phyloP scores from a whole-genome alignment of 257 asterid species.

The Capsicum pubescens region DNA sequence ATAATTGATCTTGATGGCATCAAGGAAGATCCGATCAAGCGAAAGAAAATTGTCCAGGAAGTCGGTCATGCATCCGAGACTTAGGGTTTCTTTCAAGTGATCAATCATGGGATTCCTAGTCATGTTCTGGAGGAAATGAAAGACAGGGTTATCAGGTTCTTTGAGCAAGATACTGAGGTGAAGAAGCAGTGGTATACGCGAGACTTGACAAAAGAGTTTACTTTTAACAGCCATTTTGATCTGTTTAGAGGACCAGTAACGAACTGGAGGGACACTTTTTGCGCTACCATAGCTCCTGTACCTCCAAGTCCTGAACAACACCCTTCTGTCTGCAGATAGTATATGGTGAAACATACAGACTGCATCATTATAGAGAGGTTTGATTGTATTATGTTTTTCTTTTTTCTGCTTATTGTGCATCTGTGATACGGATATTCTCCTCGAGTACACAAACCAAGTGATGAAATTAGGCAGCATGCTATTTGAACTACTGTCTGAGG shows the following conservation, averaged over 20 bases:
- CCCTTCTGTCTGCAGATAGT: conserved; percentile 5
- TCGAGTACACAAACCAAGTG: conserved; percentile 34
- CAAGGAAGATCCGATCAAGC: neutral
- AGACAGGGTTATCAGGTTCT: conserved; percentile 17
- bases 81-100: conserved; percentile 34
- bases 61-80: neutral
- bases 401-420: neutral
- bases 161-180: conserved; percentile 29
- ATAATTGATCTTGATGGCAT: conserved; percentile 10
- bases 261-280: conserved; percentile 29
- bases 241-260: conserved; percentile 25
- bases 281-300: neutral
- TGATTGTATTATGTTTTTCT: too few relatives aligned
- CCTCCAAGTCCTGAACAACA: neutral
- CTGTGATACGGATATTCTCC: conserved; percentile 28
- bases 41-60: conserved; percentile 17
- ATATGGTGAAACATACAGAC: neutral
- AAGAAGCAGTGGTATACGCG: conserved; percentile 22
- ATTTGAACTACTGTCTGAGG: conserved; percentile 37
- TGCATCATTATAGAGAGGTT: too few relatives aligned
- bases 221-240: neutral
- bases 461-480: conserved; percentile 23
- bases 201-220: neutral
- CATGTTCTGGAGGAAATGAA: conserved; percentile 29
- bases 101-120: conserved; percentile 30